phyloP scores from a whole-genome alignment of 2,329 filamentous ascomycete species.

The Chaetomium strumarium region DNA sequence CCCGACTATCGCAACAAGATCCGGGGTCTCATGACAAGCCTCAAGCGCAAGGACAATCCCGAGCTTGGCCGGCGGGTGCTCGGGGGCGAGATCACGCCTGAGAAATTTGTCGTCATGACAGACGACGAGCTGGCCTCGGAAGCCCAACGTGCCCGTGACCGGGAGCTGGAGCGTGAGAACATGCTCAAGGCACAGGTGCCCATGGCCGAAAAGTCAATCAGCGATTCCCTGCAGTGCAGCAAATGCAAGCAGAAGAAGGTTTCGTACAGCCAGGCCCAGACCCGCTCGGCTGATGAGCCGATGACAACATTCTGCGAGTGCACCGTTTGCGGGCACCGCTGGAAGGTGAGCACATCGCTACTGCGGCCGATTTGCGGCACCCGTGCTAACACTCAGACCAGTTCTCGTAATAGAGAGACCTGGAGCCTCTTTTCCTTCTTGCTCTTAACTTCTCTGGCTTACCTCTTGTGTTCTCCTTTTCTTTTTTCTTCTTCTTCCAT shows the following conservation, averaged over 20 bases:
- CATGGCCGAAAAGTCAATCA: slow-evolving; percentile 85
- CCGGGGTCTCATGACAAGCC: slow-evolving; percentile 85
- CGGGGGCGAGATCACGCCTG: slow-evolving; percentile 63
- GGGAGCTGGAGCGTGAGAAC: slow-evolving; percentile 79
- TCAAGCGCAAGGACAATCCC: slow-evolving; percentile 86
- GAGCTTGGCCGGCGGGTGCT: slow-evolving; percentile 72
- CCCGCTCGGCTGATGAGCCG: slow-evolving; percentile 89
- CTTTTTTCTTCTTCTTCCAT: too few species aligned
- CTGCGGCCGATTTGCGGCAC: neutral
- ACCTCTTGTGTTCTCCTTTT: too few species aligned
- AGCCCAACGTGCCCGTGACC: slow-evolving; percentile 70
- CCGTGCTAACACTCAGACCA: slow-evolving; percentile 12
- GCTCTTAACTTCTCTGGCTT: neutral
- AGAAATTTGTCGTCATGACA: slow-evolving; percentile 77
- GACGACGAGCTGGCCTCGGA: slow-evolving; percentile 87
- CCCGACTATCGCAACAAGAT: slow-evolving; percentile 81
- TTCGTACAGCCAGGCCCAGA: slow-evolving; percentile 94
- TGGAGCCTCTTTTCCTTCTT: neutral
- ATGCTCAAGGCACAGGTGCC: slow-evolving; percentile 97
- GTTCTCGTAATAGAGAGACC: slow-evolving; percentile 26
- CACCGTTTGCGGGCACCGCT: slow-evolving; percentile 62
- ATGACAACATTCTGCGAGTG: slow-evolving; percentile 74
- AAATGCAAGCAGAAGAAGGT: slow-evolving; percentile 93
- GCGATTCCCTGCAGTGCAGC: slow-evolving; percentile 78
- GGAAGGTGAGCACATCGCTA: slow-evolving; percentile 52